Evolutionary conservation across 495 filamentous ascomycete species (phyloP), one percentile per base, ranked within the genome.

Genomic region (Talaromyces adpressus): DNA sequence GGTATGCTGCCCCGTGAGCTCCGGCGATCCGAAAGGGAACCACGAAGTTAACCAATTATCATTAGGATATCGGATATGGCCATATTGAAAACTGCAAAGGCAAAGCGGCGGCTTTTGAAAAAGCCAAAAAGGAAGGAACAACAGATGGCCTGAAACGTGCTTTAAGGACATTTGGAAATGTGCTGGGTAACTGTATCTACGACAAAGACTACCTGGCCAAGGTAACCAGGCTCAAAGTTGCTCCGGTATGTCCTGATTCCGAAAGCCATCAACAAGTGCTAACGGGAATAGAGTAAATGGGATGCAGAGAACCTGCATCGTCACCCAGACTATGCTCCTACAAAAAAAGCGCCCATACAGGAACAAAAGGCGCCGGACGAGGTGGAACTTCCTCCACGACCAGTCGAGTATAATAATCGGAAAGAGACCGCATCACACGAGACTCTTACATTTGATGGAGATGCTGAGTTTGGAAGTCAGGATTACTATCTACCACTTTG

Each of bases 61-160:
- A 0, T 34, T 63, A 89, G 85, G 94, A 99, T 73, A 87, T 98
- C 59, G 94, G 94, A 1, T 98, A 97, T 67, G 94, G 95, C 3
- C 87, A 92, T 64, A 95, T 94, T 59, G 93, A 97, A 72, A 98
- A 98, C 66, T 90, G 87, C 75, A 97, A 95, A 75, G 87, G 89
- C 27, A 98, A 98, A 76, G 93, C 92, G 0, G 86, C 90, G 6
- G 93, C 92, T 2, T 97, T 97, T 68, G 93, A 98, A 72, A 98
- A 98, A 72, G 91, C 93, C 1, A 98, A 97, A 77, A 98, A 98
- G 71, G 92, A 98, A 76, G 95, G 90, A 5, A 96, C 92, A 20
- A 98, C 94, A 22, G 94, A 98, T 79, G 93, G 84, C 0, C 74
- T 98, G 65, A 98, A 98, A 75, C 84, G 94, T 62, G 84, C 95